Conservation (phyloP, 768 basidiomycete species). For the Naganishia antarctica region DNA sequence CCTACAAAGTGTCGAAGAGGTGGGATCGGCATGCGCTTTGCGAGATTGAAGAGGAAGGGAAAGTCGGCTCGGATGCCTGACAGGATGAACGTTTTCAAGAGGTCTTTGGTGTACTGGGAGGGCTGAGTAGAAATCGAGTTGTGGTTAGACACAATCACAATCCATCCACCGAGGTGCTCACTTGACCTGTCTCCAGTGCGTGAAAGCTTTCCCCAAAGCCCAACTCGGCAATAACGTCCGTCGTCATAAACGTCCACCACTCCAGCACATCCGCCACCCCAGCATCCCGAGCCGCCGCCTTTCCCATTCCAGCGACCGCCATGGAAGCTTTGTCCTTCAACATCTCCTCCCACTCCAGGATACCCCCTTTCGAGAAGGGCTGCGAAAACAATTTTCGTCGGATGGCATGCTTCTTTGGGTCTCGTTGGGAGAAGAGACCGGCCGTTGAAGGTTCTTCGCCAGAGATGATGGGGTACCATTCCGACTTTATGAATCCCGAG, state of each 20-base stretch:
- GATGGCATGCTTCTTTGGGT: background rate
- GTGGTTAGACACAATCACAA: background rate
- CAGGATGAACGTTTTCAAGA: conserved; percentile 7
- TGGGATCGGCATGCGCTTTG: conserved; percentile 4
- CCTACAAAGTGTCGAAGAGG: conserved; percentile 7
- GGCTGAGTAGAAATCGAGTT: background rate
- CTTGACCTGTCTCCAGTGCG: background rate
- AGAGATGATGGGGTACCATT: conserved; percentile 12
- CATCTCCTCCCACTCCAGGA: conserved; percentile 18
- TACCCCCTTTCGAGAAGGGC: conserved; percentile 2
- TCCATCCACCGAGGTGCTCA: background rate
- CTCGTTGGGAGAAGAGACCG: background rate
- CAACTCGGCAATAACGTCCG: conserved; percentile 6
- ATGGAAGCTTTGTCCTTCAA: background rate
- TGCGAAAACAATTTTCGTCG: conserved; percentile 12
- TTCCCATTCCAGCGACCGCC: conserved; percentile 5
- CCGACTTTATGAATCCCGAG: conserved; percentile 4
- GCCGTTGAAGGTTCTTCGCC: background rate
- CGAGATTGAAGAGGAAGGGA: conserved; percentile 7
- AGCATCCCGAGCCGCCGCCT: background rate
- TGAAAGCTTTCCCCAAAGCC: conserved; percentile 15
- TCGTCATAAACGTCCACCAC: conserved; percentile 18
- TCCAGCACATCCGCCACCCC: conserved; percentile 6
- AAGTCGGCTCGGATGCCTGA: conserved; percentile 1
- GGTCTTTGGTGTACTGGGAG: conserved; percentile 16